A percentile compares a stretch with the other conserved stretches of the same genome.
These are phyloP conservation scores for Silene coronaria DNA, from an alignment of 179 eudicot species.

Conservation along the genomic window DNA sequence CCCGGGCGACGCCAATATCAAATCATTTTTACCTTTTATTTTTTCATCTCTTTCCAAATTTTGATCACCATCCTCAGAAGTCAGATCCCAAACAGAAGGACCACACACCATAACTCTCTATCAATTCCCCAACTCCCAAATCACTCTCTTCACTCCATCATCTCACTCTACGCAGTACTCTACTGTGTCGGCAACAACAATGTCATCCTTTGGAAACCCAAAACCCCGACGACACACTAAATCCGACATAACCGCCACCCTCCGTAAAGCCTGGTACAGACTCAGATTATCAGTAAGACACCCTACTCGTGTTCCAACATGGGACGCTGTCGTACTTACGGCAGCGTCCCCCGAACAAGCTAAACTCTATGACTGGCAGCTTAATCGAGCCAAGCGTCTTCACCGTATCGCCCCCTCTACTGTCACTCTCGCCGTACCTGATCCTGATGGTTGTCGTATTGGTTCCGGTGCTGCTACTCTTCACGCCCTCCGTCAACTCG, in stretches of 20 bases:
- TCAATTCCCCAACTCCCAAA: not conserved
- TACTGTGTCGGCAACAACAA: conserved; percentile 10
- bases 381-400: conserved; percentile 62
- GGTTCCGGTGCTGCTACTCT: conserved; percentile 98
- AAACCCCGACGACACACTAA: conserved; percentile 8
- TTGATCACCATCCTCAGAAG: not conserved
- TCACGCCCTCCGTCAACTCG: conserved; percentile 66
- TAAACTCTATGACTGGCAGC: conserved; percentile 79
- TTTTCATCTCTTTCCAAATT: not conserved
- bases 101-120: not conserved
- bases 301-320: conserved; percentile 75
- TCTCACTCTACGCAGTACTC: too few species aligned
- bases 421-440: conserved; percentile 85
- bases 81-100: not conserved
- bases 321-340: conserved; percentile 88
- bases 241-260: conserved; percentile 37
- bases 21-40: too few species aligned
- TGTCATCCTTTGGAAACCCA: conserved; percentile 1
- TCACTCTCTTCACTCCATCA: not conserved
- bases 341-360: conserved; percentile 96
- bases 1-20: conserved; percentile 43
- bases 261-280: conserved; percentile 78
- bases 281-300: conserved; percentile 75
- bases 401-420: conserved; percentile 69
- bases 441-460: conserved; percentile 73